Percentiles rank a stretch among this genome's conserved stretches.
Conservation (phyloP, 805 yeast genomes). For the Candida verbasci region DNA sequence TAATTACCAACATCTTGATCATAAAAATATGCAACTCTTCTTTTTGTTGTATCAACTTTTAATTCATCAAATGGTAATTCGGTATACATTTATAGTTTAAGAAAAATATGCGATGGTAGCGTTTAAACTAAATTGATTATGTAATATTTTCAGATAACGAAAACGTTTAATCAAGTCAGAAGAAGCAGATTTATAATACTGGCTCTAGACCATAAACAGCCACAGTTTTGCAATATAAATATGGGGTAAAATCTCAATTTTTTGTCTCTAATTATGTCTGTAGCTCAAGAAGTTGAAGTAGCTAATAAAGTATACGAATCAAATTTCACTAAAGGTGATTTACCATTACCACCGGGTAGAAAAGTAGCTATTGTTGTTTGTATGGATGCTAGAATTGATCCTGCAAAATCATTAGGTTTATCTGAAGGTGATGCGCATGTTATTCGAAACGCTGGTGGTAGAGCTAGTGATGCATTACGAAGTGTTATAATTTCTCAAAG, state of each 20-base stretch:
- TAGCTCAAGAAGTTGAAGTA: slow-evolving; percentile 20
- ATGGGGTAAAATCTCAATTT: no score
- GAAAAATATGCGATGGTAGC: no score
- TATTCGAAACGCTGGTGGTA: slow-evolving; percentile 42
- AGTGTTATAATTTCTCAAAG: slow-evolving; percentile 37
- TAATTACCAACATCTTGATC: slow-evolving; percentile 91
- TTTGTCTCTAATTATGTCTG: slow-evolving; percentile 19
- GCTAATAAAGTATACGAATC: slow-evolving; percentile 19
- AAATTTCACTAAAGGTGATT: slow-evolving; percentile 24
- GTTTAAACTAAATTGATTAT: background rate
- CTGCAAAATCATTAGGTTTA: slow-evolving; percentile 31
- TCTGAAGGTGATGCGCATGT: slow-evolving; percentile 42
- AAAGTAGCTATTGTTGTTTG: slow-evolving; percentile 33
- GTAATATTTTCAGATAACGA: no score
- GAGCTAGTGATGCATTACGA: slow-evolving; percentile 36
- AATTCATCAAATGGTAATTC: slow-evolving; percentile 44
- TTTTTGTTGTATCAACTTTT: slow-evolving; percentile 36
- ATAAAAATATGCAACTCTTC: slow-evolving; percentile 41
- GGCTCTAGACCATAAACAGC: no score
- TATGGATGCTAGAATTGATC: slow-evolving; percentile 41
- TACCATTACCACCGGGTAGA: slow-evolving; percentile 34
- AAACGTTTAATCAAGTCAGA: no score
- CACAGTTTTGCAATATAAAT: background rate
- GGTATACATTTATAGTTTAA: slow-evolving; percentile 23
- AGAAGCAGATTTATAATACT: no score